phyloP scores from a whole-genome alignment of 352 stramenopile genomes.

The Pythium volutum region DNA sequence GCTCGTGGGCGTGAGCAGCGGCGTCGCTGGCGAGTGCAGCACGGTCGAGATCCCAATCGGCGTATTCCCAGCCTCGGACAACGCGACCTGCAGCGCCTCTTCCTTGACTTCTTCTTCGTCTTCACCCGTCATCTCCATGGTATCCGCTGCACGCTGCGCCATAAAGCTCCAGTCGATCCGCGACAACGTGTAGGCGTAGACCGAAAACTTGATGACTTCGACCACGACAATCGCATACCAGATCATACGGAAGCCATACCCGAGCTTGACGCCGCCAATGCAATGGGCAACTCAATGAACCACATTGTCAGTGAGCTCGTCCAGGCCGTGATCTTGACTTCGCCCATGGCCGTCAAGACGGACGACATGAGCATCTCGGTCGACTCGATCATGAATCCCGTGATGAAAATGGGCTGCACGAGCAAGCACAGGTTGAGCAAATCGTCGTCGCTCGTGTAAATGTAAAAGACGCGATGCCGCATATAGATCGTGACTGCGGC shows the following conservation, averaged over 20 bases:
- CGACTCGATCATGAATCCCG: slow-evolving; percentile 44
- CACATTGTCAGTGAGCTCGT: slow-evolving; percentile 43
- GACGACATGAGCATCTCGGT: slow-evolving; percentile 47
- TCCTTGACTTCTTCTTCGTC: slow-evolving; percentile 29
- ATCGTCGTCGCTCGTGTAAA: slow-evolving; percentile 53
- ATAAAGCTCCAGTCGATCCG: slow-evolving; percentile 46
- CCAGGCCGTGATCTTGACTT: slow-evolving; percentile 47
- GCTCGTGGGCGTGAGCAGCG: slow-evolving; percentile 51
- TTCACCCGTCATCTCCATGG: slow-evolving; percentile 39
- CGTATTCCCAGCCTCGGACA: slow-evolving; percentile 52
- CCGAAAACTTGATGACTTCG: slow-evolving; percentile 41
- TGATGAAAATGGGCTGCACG: slow-evolving; percentile 52
- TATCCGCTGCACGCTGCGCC: slow-evolving; percentile 34
- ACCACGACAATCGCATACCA: slow-evolving; percentile 49
- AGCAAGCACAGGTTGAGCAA: slow-evolving; percentile 43
- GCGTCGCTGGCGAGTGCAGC: slow-evolving; percentile 48
- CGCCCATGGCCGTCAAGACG: slow-evolving; percentile 49
- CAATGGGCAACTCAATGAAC: slow-evolving; percentile 47
- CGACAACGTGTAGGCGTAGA: slow-evolving; percentile 35
- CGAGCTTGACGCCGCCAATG: slow-evolving; percentile 37
- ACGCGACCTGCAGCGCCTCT: slow-evolving; percentile 32
- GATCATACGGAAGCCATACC: slow-evolving; percentile 41
- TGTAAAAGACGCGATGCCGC: slow-evolving; percentile 34
- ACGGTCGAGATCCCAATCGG: slow-evolving; percentile 41
- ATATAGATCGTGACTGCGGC: slow-evolving; percentile 34